phyloP scores from a whole-genome alignment of 2,329 filamentous ascomycete species.

The Cercospora canescens region DNA sequence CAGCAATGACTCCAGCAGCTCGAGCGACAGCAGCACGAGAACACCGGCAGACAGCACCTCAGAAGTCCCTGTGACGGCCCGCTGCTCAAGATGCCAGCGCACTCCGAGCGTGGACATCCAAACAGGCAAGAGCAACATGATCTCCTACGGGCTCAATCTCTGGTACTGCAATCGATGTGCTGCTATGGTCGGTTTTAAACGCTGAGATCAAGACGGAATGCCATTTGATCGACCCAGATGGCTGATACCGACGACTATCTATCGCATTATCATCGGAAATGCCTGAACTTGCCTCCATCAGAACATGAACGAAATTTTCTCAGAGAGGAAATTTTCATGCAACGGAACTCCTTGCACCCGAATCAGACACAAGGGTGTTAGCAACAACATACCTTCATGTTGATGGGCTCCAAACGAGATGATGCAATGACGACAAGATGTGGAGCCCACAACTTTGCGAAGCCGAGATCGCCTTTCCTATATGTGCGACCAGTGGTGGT shows the following conservation, averaged over 20 bases:
- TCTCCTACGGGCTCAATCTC: constrained; percentile 39
- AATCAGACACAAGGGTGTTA: not conserved
- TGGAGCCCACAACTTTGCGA: not conserved
- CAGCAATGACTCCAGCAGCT: constrained; percentile 32
- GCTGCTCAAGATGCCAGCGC: constrained; percentile 40
- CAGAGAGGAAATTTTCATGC: not conserved
- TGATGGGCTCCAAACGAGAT: not conserved
- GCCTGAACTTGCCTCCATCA: not conserved
- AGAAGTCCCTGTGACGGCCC: constrained; percentile 28
- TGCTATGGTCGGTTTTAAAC: constrained; percentile 36
- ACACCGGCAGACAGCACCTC: constrained; percentile 23
- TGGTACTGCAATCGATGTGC: constrained; percentile 41
- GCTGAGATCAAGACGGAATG: constrained; percentile 21
- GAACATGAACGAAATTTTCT: not conserved
- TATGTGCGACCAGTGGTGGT: not conserved
- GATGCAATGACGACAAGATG: not conserved
- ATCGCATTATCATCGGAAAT: not conserved
- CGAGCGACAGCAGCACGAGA: constrained; percentile 22
- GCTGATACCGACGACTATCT: not conserved
- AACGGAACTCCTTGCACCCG: not conserved
- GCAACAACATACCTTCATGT: not conserved
- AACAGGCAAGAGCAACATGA: constrained; percentile 39
- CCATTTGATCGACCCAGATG: not conserved
- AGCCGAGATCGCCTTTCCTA: not conserved
- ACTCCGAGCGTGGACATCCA: constrained; percentile 35